phyloP scores from a whole-genome alignment of 768 basidiomycete species.

The Polyporus arcularius region DNA sequence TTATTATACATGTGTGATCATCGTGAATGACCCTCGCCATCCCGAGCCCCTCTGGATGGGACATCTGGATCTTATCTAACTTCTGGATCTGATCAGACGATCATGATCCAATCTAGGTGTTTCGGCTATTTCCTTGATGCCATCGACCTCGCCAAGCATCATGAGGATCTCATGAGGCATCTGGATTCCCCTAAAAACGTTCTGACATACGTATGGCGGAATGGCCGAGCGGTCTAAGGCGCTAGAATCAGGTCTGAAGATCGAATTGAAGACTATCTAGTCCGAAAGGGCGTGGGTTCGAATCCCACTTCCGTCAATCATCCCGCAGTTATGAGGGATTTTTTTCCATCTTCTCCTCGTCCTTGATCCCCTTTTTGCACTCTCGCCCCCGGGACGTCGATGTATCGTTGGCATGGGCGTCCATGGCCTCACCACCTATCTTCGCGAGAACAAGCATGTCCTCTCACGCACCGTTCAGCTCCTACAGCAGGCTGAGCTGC shows the following conservation, averaged over 20 bases:
- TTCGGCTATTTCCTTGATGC: no score
- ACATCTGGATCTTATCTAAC: no score
- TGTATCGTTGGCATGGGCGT: conserved; percentile 43
- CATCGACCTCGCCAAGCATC: no score
- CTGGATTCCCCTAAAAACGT: no score
- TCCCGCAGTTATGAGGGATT: no score
- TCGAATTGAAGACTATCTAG: no score
- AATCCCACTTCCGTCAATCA: conserved; percentile 28
- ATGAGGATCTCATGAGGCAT: neutral
- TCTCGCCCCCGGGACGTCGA: neutral
- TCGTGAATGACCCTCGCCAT: no score
- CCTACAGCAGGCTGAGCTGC: neutral
- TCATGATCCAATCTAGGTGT: no score
- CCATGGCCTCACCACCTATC: conserved; percentile 52
- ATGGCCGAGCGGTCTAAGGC: conserved; percentile 67
- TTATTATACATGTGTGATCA: no score
- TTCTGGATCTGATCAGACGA: no score
- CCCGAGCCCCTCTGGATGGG: no score
- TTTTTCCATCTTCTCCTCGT: neutral
- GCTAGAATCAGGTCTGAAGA: conserved; percentile 53
- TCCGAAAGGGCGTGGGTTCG: conserved; percentile 34
- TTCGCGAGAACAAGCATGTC: conserved; percentile 45
- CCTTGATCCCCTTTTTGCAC: neutral
- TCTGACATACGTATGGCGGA: conserved; percentile 49
- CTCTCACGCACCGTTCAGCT: conserved; percentile 42